These are phyloP conservation scores for Mortierella sp. DNA, from an alignment of 371 early-diverging fungal genomes.

Conservation along the genomic window DNA sequence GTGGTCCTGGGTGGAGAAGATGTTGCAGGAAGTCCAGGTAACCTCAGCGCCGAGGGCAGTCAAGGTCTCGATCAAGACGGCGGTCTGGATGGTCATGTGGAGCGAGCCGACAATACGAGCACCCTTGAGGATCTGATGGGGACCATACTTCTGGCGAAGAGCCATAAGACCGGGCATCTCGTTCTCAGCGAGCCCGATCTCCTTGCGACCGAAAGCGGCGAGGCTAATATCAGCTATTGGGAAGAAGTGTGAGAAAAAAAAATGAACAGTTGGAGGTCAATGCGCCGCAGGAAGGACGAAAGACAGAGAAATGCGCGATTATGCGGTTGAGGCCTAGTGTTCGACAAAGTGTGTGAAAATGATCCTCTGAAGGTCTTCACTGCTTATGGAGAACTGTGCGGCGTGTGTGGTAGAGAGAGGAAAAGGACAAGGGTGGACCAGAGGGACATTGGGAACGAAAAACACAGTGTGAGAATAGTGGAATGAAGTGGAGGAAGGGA, in stretches of 20 bases:
- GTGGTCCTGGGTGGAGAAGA: slow-evolving; percentile 99
- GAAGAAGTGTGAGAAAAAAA: neutral
- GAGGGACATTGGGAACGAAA: neutral
- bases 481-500: neutral
- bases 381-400: neutral
- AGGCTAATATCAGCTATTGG: slow-evolving; percentile 90
- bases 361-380: too few relatives aligned
- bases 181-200: slow-evolving; percentile 95
- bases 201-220: slow-evolving; percentile 95
- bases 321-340: too few relatives aligned
- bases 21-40: slow-evolving; percentile 99
- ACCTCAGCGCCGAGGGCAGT: slow-evolving; percentile 97
- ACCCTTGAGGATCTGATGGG: slow-evolving; percentile 93
- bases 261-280: neutral
- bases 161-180: slow-evolving; percentile 99
- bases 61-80: slow-evolving; percentile 98
- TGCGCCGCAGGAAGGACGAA: too few relatives aligned
- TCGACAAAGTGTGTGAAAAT: too few relatives aligned
- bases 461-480: neutral
- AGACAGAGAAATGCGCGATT: too few relatives aligned
- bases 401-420: too few relatives aligned
- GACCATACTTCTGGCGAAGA: slow-evolving; percentile 94
- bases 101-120: slow-evolving; percentile 99
- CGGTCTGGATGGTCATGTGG: slow-evolving; percentile 98
- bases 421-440: too few relatives aligned